These are phyloP conservation scores for Globisporangium polare DNA, from an alignment of 352 stramenopile genomes.

Conservation along the genomic window DNA sequence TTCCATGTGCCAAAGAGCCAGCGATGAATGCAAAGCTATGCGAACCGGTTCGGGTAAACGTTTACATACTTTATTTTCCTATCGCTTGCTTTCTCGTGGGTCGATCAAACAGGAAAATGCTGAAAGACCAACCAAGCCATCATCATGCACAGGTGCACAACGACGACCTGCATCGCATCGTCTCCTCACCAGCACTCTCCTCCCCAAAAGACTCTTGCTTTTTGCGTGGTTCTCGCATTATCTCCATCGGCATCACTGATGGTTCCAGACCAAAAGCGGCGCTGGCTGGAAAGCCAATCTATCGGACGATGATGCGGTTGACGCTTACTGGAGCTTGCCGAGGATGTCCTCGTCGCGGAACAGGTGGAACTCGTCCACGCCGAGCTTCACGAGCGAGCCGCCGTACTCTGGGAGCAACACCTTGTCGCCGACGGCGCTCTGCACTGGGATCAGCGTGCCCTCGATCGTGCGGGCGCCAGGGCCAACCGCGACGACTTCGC, in stretches of 20 bases:
- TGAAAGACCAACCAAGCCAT: background rate
- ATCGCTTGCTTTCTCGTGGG: slow-evolving; percentile 12
- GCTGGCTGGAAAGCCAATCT: slow-evolving; percentile 5
- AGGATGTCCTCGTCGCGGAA: slow-evolving; percentile 97
- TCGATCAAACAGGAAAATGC: slow-evolving; percentile 7
- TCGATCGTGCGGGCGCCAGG: slow-evolving; percentile 87
- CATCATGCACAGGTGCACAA: background rate
- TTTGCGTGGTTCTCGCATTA: slow-evolving; percentile 6
- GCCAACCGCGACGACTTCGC: slow-evolving; percentile 92
- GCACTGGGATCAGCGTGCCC: slow-evolving; percentile 85
- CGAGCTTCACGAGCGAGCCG: slow-evolving; percentile 91
- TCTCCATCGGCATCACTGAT: slow-evolving; percentile 6
- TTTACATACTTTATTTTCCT: slow-evolving; percentile 43
- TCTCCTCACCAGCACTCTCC: background rate
- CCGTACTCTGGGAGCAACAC: slow-evolving; percentile 96
- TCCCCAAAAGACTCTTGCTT: slow-evolving; percentile 5
- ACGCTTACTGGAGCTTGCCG: slow-evolving; percentile 91
- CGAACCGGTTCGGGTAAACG: slow-evolving; percentile 9
- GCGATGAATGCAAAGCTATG: background rate
- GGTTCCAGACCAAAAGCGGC: background rate
- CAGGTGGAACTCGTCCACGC: slow-evolving; percentile 90
- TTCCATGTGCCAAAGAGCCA: background rate
- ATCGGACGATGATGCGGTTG: slow-evolving; percentile 4
- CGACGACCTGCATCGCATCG: background rate
- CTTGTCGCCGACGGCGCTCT: slow-evolving; percentile 90